These are phyloP conservation scores for Aureoboletus auriporus DNA, from an alignment of 768 basidiomycete genomes.

Conservation along the genomic window DNA sequence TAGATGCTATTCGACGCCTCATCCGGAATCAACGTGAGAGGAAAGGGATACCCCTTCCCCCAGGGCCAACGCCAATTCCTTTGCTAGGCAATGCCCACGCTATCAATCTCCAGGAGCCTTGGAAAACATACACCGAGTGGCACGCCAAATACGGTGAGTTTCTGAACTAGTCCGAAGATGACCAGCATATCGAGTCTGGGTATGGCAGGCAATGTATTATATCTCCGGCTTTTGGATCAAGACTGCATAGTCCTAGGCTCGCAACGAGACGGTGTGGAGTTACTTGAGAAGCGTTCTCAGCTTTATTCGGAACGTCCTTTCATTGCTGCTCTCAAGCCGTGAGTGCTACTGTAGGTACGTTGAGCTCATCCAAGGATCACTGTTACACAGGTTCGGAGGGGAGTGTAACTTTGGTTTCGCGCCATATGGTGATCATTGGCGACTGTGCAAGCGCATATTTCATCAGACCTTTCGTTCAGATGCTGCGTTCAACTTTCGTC, in stretches of 20 bases:
- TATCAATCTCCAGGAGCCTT: constrained; percentile 2
- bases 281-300: constrained; percentile 42
- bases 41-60: neutral
- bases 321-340: constrained; percentile 10
- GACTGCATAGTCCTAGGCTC: constrained; percentile 42
- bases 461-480: constrained; percentile 11
- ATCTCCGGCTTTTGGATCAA: constrained; percentile 42
- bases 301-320: constrained; percentile 49
- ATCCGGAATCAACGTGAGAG: neutral
- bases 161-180: neutral
- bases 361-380: neutral
- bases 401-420: constrained; percentile 1
- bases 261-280: constrained; percentile 36
- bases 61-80: constrained; percentile 1
- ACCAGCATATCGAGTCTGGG: neutral
- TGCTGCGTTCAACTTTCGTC: neutral
- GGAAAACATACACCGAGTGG: constrained; percentile 7
- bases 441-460: constrained; percentile 6
- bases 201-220: constrained; percentile 38
- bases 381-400: constrained; percentile 1
- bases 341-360: neutral
- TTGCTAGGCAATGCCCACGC: constrained; percentile 1
- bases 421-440: constrained; percentile 10
- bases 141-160: constrained; percentile 3
- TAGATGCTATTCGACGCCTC: neutral